Evolutionary conservation across 805 yeast genomes (phyloP).

Genomic region (Tetrapisispora namnaoensis): DNA sequence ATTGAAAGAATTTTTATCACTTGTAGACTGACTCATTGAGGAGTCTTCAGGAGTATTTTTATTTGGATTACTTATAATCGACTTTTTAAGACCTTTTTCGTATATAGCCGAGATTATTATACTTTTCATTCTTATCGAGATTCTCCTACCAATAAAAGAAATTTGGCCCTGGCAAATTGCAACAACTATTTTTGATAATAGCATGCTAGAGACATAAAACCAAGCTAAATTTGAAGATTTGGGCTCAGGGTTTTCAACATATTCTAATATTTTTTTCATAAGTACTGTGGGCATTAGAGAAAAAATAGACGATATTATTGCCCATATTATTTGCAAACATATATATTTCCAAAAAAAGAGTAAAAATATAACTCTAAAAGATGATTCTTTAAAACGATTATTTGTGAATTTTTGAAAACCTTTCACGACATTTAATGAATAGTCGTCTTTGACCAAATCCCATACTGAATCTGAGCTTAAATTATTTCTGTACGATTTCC

Average conservation of each 20-base stretch:
- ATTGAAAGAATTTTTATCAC: slow-evolving; percentile 39
- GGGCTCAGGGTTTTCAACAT: slow-evolving; percentile 59
- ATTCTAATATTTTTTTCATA: slow-evolving; percentile 70
- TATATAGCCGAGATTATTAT: slow-evolving; percentile 86
- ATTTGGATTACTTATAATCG: slow-evolving; percentile 26
- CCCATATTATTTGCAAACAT: slow-evolving; percentile 61
- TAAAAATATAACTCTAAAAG: slow-evolving; percentile 53
- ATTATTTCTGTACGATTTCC: slow-evolving; percentile 49
- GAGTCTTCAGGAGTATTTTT: slow-evolving; percentile 10
- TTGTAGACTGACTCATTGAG: slow-evolving; percentile 15
- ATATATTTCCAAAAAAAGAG: slow-evolving; percentile 54
- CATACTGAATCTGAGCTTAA: slow-evolving; percentile 61
- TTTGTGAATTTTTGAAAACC: slow-evolving; percentile 39
- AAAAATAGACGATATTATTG: slow-evolving; percentile 54
- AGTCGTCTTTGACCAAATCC: slow-evolving; percentile 76
- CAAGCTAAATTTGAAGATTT: slow-evolving; percentile 58
- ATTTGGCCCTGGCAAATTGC: slow-evolving; percentile 69
- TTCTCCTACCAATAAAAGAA: slow-evolving; percentile 80
- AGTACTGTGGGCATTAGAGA: slow-evolving; percentile 72
- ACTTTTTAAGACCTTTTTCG: slow-evolving; percentile 82
- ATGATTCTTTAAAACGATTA: slow-evolving; percentile 18
- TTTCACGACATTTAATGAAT: slow-evolving; percentile 60
- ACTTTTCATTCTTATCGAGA: slow-evolving; percentile 84
- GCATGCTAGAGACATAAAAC: slow-evolving; percentile 73
- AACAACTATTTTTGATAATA: slow-evolving; percentile 47